Evolutionary conservation across 768 basidiomycete species (phyloP).

Genomic region (Mycena belliarum): DNA sequence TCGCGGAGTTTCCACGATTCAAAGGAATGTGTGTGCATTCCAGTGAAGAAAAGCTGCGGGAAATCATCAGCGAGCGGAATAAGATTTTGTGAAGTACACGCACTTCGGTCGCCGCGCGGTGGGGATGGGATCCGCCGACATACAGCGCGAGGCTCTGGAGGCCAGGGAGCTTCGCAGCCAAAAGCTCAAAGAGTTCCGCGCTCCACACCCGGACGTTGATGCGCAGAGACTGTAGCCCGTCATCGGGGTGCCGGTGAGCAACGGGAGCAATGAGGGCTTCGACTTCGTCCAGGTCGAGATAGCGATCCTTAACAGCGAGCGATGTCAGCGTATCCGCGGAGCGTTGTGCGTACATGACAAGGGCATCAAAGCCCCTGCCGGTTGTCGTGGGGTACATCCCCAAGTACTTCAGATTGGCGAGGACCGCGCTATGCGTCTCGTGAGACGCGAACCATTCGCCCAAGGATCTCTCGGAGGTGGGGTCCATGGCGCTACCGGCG

Average conservation of each 20-base stretch:
- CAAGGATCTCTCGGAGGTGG: constrained; percentile 32
- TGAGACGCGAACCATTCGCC: constrained; percentile 39
- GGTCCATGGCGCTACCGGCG: constrained; percentile 30
- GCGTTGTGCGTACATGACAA: constrained; percentile 33
- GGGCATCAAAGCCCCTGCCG: constrained; percentile 34
- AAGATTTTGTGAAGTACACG: neutral
- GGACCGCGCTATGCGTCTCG: constrained; percentile 14
- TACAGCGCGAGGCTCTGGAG: constrained; percentile 22
- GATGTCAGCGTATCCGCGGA: constrained; percentile 34
- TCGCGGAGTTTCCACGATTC: constrained; percentile 14
- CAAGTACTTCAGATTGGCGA: constrained; percentile 34
- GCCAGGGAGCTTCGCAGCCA: constrained; percentile 24
- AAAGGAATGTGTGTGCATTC: constrained; percentile 3
- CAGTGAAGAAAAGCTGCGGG: constrained; percentile 11
- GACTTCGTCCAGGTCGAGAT: constrained; percentile 36
- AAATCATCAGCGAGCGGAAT: neutral
- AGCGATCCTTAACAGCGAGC: constrained; percentile 43
- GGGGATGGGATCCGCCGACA: constrained; percentile 14
- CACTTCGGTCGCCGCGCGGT: constrained; percentile 15
- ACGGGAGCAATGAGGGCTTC: constrained; percentile 18
- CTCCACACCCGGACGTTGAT: constrained; percentile 25
- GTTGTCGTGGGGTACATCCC: constrained; percentile 45
- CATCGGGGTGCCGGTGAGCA: constrained; percentile 16
- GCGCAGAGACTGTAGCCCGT: constrained; percentile 22
- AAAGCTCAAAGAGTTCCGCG: constrained; percentile 27